Evolutionary conservation across 2,329 filamentous ascomycete species (phyloP), one percentile per base, ranked within the genome.

Genomic region (Ploettnerulaceae sp.): DNA sequence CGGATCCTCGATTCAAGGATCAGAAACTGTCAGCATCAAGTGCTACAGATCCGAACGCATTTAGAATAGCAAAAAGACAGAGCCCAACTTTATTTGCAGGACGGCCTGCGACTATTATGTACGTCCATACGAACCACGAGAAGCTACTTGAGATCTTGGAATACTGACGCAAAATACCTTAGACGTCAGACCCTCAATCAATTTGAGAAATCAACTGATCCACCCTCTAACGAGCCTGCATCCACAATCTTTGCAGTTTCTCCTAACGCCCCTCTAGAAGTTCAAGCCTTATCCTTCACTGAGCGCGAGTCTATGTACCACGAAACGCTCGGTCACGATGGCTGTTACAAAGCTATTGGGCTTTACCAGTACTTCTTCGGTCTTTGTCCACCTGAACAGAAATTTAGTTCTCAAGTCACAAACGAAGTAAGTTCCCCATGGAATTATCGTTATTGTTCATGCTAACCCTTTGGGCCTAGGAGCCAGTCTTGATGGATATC

Each of bases 321-420:
- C n/a, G 36, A 46, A 32, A 25, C 47, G 3, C n/a, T 28, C 2
- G 38, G 31, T 12, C 47, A 49, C 9, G 20, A 46, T 28, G 42
- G 37, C 3, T 49, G 42, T 5, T 46, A 46, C 36, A 42, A 42
- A 12, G 42, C 47, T 4, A 34, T 36, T 15, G 32, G 18, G 1
- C 29, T 49, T 7, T 49, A 33, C 7, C 32, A 46, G 21, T 12
- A 41, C 18, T 43, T 47, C 18, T 42, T 49, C 20, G 9, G 15
- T 1, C 7, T 47, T 12, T 47, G 33, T 34, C 39, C 48, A n/a
- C 8, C 24, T 18, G 38, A 18, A 3, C 48, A 50, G 25, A 24
- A 29, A 20, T 8, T 40, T 5, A 35, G 28, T 0, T 34, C 44
- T 18, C 38, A 36, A 4, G 25, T 47, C 43, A n/a, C 25, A 5